Conservation (phyloP, 192 early-diverging fungal genomes). For the Neocallimastix lanati region DNA sequence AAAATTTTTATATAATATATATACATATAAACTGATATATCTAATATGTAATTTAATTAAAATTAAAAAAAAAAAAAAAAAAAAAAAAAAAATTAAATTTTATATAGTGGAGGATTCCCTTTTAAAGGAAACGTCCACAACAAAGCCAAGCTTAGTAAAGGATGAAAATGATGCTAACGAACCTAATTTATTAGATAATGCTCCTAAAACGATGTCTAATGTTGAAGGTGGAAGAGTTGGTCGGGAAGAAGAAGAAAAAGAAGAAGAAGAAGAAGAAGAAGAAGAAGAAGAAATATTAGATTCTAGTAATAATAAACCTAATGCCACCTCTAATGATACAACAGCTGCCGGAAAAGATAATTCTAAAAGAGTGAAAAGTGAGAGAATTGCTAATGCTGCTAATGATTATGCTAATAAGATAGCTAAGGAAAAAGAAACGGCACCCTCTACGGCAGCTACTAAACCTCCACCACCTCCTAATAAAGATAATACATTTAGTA, state of each 20-base stretch:
- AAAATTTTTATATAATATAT: no score
- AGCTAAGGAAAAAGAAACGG: not conserved
- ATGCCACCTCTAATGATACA: no score
- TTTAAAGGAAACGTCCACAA: no score
- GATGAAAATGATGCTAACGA: not conserved
- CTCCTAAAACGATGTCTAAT: not conserved
- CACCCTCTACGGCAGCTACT: not conserved
- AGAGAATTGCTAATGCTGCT: not conserved
- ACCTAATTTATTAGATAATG: not conserved
- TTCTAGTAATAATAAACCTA: no score
- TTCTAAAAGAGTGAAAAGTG: not conserved
- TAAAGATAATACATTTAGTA: not conserved
- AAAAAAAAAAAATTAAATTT: no score
- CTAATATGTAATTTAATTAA: no score
- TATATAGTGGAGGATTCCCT: no score
- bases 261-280: no score
- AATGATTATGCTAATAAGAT: not conserved
- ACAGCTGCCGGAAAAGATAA: not conserved
- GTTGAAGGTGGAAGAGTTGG: not conserved
- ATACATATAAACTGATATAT: no score
- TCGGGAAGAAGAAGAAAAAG: not conserved
- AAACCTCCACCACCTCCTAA: not conserved
- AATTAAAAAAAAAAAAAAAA: no score
- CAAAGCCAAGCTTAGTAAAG: no score
- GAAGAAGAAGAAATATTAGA: no score